phyloP scores from a whole-genome alignment of 2,329 filamentous ascomycete species.

The Cladophialophora yegresii region DNA sequence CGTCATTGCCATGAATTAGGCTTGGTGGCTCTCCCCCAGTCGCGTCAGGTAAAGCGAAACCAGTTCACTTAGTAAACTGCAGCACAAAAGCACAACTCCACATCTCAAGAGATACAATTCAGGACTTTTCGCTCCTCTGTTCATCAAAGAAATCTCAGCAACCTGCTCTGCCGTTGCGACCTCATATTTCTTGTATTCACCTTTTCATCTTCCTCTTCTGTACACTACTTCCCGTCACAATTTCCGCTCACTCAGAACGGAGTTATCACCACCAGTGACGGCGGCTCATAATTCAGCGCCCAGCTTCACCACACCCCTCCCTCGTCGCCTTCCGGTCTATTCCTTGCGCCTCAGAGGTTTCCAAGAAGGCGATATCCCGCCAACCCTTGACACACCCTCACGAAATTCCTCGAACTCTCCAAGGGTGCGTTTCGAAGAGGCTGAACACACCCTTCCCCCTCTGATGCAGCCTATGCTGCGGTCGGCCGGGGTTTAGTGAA shows the following conservation, averaged over 20 bases:
- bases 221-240: slow-evolving; percentile 15
- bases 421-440: slow-evolving; percentile 11
- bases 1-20: slow-evolving; percentile 15
- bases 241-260: background rate
- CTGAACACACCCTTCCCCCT: slow-evolving; percentile 20
- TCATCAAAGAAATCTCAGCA: slow-evolving; percentile 3
- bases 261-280: background rate
- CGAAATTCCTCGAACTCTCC: background rate
- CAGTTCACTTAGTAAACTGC: slow-evolving; percentile 11
- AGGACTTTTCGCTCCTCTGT: slow-evolving; percentile 4
- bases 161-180: background rate
- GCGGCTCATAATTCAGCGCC: slow-evolving; percentile 4
- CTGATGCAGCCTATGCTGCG: slow-evolving; percentile 34
- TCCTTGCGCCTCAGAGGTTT: background rate
- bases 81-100: slow-evolving; percentile 13
- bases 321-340: background rate
- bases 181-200: background rate
- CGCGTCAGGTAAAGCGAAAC: slow-evolving; percentile 10
- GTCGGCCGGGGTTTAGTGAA: slow-evolving; percentile 30
- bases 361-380: background rate
- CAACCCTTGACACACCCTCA: background rate
- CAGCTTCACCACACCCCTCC: slow-evolving; percentile 1
- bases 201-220: slow-evolving; percentile 7
- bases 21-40: background rate
- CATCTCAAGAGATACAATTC: slow-evolving; percentile 12